Evolutionary conservation across 2,329 filamentous ascomycete species (phyloP).

Genomic region (Lachnellula willkommii): DNA sequence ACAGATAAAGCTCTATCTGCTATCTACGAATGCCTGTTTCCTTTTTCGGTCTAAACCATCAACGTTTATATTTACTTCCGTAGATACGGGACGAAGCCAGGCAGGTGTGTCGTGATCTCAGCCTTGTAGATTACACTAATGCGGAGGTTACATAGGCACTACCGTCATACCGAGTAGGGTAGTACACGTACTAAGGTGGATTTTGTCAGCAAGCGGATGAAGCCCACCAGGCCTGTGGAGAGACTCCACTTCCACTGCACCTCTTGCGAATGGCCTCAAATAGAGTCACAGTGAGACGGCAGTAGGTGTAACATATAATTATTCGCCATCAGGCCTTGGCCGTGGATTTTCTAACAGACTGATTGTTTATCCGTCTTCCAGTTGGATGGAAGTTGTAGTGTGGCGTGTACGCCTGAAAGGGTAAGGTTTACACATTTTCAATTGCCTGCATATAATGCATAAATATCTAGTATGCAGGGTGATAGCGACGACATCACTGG

Average conservation of each 20-base stretch:
- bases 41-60: slow-evolving; percentile 1
- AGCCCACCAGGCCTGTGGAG: neutral
- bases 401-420: slow-evolving; percentile 1
- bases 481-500: slow-evolving; percentile 7
- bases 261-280: slow-evolving; percentile 1
- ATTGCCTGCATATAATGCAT: slow-evolving; percentile 21
- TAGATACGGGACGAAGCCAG: slow-evolving; percentile 1
- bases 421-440: slow-evolving; percentile 5
- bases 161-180: neutral
- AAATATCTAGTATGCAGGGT: slow-evolving; percentile 9
- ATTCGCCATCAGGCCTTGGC: neutral
- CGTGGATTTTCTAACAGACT: neutral
- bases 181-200: neutral
- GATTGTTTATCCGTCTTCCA: neutral
- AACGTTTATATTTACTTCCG: slow-evolving; percentile 4
- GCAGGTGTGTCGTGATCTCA: slow-evolving; percentile 8
- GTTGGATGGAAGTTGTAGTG: neutral
- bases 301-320: slow-evolving; percentile 8
- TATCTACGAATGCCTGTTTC: neutral
- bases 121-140: slow-evolving; percentile 11
- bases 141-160: slow-evolving; percentile 7
- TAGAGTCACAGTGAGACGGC: slow-evolving; percentile 1
- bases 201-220: neutral
- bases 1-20: neutral
- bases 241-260: neutral